Base-by-base conservation (phyloP, 495 filamentous ascomycete genomes). In the Echria macrotheca region DNA sequence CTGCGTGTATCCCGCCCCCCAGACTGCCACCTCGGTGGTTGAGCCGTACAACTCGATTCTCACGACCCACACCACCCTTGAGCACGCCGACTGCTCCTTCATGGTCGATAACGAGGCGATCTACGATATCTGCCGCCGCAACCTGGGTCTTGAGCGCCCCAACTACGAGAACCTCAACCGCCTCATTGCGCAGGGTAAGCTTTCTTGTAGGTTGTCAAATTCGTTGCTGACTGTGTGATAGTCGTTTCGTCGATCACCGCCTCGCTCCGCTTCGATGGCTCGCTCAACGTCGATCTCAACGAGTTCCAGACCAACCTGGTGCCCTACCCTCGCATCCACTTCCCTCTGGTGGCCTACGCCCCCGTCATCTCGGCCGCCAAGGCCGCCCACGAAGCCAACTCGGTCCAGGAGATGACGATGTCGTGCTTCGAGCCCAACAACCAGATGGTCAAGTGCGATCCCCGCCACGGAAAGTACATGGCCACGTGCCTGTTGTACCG, bases 241-340 rank as follows among this genome's bases (percentile, higher is more conserved):
- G 93, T 98, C 49, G 93, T 98, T 56, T 96, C 90, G 39, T 98
- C 93, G 50, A 97, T 98, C 72, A 98, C 93, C 51, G 91, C 93
- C 50, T 97, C 93, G 51, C 86, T 98, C 56, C 91, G 93, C 61
- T 98, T 98, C 73, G 93, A 98, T 65, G 93, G 93, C 56, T 95
- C 91, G 52, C 88, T 98, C 57, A 98, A 98, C 75, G 93, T 98
- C 74, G 93, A 98, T 73, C 78, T 98, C 35, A 95, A 95, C 75
- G 93, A 98, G 76, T 98, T 98, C 83, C 93, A 98, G 82, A 98
- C 93, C 71, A 98, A 98, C 75, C 72, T 98, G 66, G 93, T 98
- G 35, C 93, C 93, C 43, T 98, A 95, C 73, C 93, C 93, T 54
- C 91, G 93, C 77, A 97, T 98, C 67, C 93, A 98, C 76, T 98